These are phyloP conservation scores for Olyra latifolia DNA, from an alignment of 176 grass and related monocot species.

Conservation along the genomic window DNA sequence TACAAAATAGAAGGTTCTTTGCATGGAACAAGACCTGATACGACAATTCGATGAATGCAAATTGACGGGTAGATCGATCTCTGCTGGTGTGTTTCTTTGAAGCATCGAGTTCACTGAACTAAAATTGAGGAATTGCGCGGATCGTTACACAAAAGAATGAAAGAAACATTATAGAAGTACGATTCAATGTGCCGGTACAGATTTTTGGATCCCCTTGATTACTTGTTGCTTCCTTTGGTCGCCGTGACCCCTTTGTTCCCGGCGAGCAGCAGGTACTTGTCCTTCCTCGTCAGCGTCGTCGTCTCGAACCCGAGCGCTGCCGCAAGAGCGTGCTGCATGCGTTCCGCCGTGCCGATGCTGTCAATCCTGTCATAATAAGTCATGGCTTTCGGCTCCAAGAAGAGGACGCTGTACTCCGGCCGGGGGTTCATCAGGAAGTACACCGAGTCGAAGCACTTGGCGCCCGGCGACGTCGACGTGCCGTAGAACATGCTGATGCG, in stretches of 20 bases:
- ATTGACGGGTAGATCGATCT: too few relatives aligned
- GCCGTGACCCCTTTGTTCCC: conserved; percentile 51
- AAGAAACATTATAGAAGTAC: too few relatives aligned
- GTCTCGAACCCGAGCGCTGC: conserved; percentile 53
- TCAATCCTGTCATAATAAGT: neutral
- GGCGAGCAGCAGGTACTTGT: conserved; percentile 66
- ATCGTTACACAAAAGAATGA: too few relatives aligned
- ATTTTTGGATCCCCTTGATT: neutral
- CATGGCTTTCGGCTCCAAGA: conserved; percentile 46
- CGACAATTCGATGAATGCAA: too few relatives aligned
- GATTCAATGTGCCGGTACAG: too few relatives aligned
- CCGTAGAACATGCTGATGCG: conserved; percentile 57
- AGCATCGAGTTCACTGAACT: too few relatives aligned
- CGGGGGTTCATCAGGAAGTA: conserved; percentile 63
- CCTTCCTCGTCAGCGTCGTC: conserved; percentile 61
- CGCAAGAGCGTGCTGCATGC: conserved; percentile 46
- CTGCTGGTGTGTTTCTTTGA: too few relatives aligned
- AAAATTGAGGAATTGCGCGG: too few relatives aligned
- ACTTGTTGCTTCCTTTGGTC: neutral
- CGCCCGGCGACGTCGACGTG: conserved; percentile 42
- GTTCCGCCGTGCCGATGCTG: conserved; percentile 46
- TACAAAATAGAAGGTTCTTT: too few relatives aligned
- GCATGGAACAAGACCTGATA: too few relatives aligned
- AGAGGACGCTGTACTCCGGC: conserved; percentile 41
- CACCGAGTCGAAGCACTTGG: conserved; percentile 62